Conservation (phyloP, 352 stramenopile genomes). For the Elongisporangium anandrum region DNA sequence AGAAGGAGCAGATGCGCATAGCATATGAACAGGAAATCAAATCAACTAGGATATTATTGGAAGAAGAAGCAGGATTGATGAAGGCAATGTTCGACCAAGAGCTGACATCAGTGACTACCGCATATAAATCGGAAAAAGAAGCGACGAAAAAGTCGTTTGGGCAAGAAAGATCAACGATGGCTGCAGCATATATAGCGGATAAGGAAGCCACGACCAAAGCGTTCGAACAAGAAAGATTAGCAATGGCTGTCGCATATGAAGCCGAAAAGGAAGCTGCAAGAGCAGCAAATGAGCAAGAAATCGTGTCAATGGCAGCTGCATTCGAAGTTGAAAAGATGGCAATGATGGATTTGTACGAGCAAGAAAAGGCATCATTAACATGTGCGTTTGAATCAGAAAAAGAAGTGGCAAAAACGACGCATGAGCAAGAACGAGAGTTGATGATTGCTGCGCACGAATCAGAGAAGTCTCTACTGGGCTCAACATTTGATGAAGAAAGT, state of each 20-base stretch:
- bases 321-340: neutral
- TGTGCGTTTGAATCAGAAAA: neutral
- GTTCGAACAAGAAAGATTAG: neutral
- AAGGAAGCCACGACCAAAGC: neutral
- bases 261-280: neutral
- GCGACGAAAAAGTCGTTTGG: neutral
- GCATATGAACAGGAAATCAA: slow-evolving; percentile 7
- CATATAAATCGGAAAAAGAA: neutral
- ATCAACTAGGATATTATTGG: neutral
- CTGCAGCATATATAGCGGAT: neutral
- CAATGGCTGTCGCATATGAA: neutral
- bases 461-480: neutral
- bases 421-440: neutral
- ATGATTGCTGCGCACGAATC: neutral
- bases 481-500: neutral
- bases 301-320: neutral
- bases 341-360: neutral
- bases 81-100: neutral
- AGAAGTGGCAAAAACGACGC: neutral
- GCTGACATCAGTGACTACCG: neutral
- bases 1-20: slow-evolving; percentile 13
- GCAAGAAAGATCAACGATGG: neutral
- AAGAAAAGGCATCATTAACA: neutral
- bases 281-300: neutral
- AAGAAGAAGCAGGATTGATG: neutral